These are phyloP conservation scores for Starmerella roubikii DNA, from an alignment of 805 yeast genomes.

Conservation along the genomic window DNA sequence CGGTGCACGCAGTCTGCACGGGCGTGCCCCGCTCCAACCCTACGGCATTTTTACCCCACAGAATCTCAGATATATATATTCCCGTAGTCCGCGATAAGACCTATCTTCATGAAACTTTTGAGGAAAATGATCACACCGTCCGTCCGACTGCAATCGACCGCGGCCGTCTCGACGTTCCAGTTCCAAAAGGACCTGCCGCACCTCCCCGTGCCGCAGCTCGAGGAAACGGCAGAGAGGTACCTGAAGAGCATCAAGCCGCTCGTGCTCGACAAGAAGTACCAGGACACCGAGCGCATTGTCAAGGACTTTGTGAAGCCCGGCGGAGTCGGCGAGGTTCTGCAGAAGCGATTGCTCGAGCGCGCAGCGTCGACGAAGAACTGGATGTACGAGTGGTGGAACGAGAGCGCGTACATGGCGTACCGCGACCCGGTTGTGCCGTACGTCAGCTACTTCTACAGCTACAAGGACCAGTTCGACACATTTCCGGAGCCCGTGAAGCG, in stretches of 20 bases:
- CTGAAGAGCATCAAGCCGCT: conserved; percentile 62
- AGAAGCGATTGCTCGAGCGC: conserved; percentile 44
- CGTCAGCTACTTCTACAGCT: conserved; percentile 79
- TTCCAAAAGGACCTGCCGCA: conserved; percentile 64
- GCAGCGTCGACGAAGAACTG: conserved; percentile 60
- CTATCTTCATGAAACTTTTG: too few relatives aligned
- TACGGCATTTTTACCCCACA: too few relatives aligned
- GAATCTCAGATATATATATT: too few relatives aligned
- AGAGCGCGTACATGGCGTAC: conserved; percentile 78
- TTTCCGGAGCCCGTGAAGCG: conserved; percentile 34
- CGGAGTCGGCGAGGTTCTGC: conserved; percentile 56
- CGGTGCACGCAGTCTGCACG: too few relatives aligned
- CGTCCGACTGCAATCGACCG: conserved; percentile 10
- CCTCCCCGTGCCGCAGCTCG: conserved; percentile 75
- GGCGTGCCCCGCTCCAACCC: too few relatives aligned
- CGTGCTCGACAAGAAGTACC: conserved; percentile 37
- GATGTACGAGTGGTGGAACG: conserved; percentile 89
- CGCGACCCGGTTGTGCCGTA: conserved; percentile 92
- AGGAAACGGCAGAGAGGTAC: conserved; percentile 56
- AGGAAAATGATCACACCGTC: not conserved
- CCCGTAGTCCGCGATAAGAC: too few relatives aligned
- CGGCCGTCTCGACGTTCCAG: conserved; percentile 39
- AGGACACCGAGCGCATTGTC: conserved; percentile 42
- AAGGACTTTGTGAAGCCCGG: conserved; percentile 49
- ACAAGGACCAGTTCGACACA: conserved; percentile 42